A percentile compares a stretch with the other conserved stretches of the same genome.
phyloP scores from a whole-genome alignment of 2,329 filamentous ascomycete genomes.

The Calcarisporium arbuscula region DNA sequence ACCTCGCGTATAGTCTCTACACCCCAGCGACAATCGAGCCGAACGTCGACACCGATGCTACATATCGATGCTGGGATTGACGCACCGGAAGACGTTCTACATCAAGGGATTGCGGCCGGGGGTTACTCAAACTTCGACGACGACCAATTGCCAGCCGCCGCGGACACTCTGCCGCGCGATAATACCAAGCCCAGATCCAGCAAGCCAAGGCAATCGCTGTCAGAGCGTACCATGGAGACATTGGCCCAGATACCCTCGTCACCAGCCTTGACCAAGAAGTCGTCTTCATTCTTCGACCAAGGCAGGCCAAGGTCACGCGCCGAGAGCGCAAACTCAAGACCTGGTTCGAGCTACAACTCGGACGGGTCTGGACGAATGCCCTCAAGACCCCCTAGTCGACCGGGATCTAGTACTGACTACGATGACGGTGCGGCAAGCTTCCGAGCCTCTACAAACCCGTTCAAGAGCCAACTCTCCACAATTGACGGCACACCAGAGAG shows the following conservation, averaged over 20 bases:
- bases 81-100: constrained; percentile 22
- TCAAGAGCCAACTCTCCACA: constrained; percentile 35
- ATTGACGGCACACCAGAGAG: constrained; percentile 39
- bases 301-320: constrained; percentile 49
- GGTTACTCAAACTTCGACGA: constrained; percentile 16
- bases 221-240: constrained; percentile 82
- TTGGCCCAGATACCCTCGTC: constrained; percentile 73
- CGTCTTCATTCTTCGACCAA: constrained; percentile 66
- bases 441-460: constrained; percentile 36
- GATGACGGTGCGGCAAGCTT: constrained; percentile 33
- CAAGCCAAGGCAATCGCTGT: constrained; percentile 53
- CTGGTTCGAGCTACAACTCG: constrained; percentile 55
- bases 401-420: constrained; percentile 47
- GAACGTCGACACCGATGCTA: neutral
- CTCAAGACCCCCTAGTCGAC: constrained; percentile 46
- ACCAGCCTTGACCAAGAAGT: constrained; percentile 59
- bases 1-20: constrained; percentile 6
- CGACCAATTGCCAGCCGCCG: no score
- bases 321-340: constrained; percentile 39
- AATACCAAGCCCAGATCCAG: constrained; percentile 15
- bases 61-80: constrained; percentile 19
- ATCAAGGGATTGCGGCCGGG: no score
- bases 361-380: constrained; percentile 49
- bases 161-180: constrained; percentile 11
- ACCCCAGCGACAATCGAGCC: constrained; percentile 7